Percentiles rank a stretch among this genome's conserved stretches.
Evolutionary conservation across 192 early-diverging fungal genomes (phyloP).

Genomic region (Linnemannia hyalina): DNA sequence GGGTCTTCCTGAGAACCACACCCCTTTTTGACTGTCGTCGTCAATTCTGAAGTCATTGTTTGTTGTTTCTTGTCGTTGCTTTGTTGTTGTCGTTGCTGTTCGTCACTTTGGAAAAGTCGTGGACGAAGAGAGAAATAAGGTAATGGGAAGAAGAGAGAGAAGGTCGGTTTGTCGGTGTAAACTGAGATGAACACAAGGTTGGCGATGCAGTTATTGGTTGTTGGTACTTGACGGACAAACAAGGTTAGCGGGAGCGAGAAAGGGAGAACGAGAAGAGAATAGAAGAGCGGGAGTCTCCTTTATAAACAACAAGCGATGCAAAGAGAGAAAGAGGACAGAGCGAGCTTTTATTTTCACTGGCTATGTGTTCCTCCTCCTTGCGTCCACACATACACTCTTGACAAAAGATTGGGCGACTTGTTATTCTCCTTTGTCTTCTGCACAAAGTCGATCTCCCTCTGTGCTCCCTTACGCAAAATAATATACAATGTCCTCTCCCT

Average conservation of each 20-base stretch:
- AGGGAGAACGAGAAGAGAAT: background rate
- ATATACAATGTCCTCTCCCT: background rate
- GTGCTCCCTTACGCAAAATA: background rate
- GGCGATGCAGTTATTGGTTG: background rate
- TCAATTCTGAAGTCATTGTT: background rate
- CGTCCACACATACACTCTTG: background rate
- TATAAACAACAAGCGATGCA: background rate
- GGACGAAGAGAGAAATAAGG: background rate
- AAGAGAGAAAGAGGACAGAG: background rate
- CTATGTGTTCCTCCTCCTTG: background rate
- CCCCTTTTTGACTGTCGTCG: background rate
- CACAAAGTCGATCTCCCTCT: background rate
- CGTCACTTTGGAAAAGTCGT: background rate
- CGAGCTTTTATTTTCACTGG: background rate
- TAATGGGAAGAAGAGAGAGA: background rate
- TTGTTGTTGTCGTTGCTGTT: background rate
- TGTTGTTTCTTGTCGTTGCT: background rate
- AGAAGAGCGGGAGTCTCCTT: background rate
- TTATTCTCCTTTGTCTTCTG: background rate
- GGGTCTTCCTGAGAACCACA: background rate
- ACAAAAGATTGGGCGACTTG: background rate
- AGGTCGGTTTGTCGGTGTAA: background rate
- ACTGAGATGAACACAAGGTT: background rate
- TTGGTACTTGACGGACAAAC: background rate
- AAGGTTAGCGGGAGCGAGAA: background rate